Base-by-base conservation (phyloP, 1,284 basidiomycete species). In the Trichosporon ovoides region DNA sequence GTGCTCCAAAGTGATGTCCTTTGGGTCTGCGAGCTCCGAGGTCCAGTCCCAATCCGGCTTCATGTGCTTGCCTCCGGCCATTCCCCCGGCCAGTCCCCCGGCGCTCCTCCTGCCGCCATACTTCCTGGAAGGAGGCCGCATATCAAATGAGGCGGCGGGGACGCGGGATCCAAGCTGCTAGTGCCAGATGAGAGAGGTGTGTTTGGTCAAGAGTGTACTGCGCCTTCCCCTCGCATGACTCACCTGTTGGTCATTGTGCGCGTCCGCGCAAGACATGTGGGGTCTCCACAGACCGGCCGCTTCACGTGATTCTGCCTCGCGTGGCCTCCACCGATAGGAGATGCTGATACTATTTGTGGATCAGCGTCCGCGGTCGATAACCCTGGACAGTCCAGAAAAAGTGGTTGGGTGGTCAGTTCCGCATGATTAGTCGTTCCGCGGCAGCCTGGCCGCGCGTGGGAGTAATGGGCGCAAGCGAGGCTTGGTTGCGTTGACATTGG, bases 11-110 rank as follows among this genome's bases (percentile, higher is more conserved):
- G 50, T 38, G 20, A 56, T 60, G 11, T 80, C 81, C 18, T 67
- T 68, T 31, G 56, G 55, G 3, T 66, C 59, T 40, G 63, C 38
- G 3, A 50, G 37, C 24, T 46, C 52, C 61, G 64, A 16, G 18
- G 22, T 14, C 49, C 66, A 81, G 83, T 73, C 85, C 85, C 12
- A 71, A 63, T 71, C 86, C 22, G 35, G 35, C 13, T 37, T 13
- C 35, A 13, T 4, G 5, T 31, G 4, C 28, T 9, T 31, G 5
- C 28, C 28, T 31, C 28, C 28, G 9, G 28, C 28, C 28, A 31
- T 9, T 9, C 28, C 28, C 9, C 28, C 28, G 9, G 28, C 28
- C 28, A 31, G 5, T 9, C 28, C 28, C 5, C 28, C 28, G 9
- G 28, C 28, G 9, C 28, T 31, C 28, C 28, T 31, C 5, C 28